Evolutionary conservation across 2,329 filamentous ascomycete genomes (phyloP).

Genomic region (Phialocephala sp.): DNA sequence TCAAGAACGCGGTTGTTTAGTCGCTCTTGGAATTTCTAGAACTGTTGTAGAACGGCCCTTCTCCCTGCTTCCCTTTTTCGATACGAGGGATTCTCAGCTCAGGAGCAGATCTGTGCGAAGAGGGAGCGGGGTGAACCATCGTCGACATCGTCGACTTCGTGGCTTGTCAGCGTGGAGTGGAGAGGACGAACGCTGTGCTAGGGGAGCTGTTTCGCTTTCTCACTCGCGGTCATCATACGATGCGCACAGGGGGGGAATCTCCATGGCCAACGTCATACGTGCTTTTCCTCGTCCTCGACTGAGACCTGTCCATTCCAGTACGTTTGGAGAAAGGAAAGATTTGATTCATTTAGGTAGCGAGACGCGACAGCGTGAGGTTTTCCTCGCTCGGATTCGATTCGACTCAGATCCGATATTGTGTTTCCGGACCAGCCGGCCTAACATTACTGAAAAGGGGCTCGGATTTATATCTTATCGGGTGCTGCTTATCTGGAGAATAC

Average conservation of each 20-base stretch:
- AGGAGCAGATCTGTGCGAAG: conserved; percentile 15
- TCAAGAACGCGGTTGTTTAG: conserved; percentile 22
- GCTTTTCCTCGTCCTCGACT: conserved; percentile 17
- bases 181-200: conserved; percentile 14
- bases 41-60: background rate
- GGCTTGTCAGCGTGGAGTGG: conserved; percentile 6
- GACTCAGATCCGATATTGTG: background rate
- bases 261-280: conserved; percentile 27
- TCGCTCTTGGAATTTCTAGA: conserved; percentile 9
- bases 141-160: conserved; percentile 1
- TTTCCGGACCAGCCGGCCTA: conserved; percentile 1
- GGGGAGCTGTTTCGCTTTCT: conserved; percentile 23
- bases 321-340: background rate
- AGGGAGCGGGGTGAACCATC: background rate
- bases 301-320: too few relatives aligned
- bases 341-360: conserved; percentile 1
- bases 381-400: background rate
- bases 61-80: background rate
- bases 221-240: conserved; percentile 17
- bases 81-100: background rate
- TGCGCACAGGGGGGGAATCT: conserved; percentile 11
- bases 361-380: background rate
- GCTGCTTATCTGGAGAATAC: conserved; percentile 25
- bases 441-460: conserved; percentile 18
- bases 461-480: conserved; percentile 19